Base-by-base conservation (phyloP, 2,329 filamentous ascomycete species). In the Botrytis aclada region DNA sequence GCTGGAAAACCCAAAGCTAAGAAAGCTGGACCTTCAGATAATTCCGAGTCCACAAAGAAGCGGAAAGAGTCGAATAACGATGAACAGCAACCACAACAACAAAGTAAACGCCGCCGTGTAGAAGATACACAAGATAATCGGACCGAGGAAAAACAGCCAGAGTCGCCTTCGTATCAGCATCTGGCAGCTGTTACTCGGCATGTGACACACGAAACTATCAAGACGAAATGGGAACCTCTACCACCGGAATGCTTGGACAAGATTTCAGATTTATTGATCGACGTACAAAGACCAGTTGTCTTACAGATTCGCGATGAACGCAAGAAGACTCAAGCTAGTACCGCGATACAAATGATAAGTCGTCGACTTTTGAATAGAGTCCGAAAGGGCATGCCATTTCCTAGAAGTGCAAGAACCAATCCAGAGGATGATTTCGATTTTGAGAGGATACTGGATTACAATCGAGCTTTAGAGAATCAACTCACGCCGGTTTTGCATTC, bases 181-280 rank as follows among this genome's bases (percentile, higher is more conserved):
- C 81, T 91, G 66, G 83, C 84, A 10, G 81, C 87, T 22, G 84
- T 83, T 43, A 86, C 84, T 20, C 86, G 85, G 51, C 84, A 83
- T 60, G 84, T 93, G 61, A 87, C 89, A n/a, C 87, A 86, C 74
- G 86, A 87, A 41, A 87, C 85, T 54, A 92, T 97, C 73, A 86
- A 92, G 60, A 83, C 90, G 60, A 93, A 91, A 79, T 94, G 91
- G 91, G 83, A 84, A 4, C 84, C 87, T 9, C 84, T 93, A 8
- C 84, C 88, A 7, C 80, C 83, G 10, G 81, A 84, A 37, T 88
- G 90, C 60, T 81, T 92, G 71, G 82, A 86, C 12, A 86, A 86
- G 69, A 84, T 91, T n/a, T 83, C 84, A 29, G 80, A 83, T 25
- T 84, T 92, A 41, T 82, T 93, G 45, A 82, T 84, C 34, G 85